Percentiles rank a stretch among this genome's conserved stretches.
Conservation (phyloP, 306 rosid species). For the Albizia julibrissin region DNA sequence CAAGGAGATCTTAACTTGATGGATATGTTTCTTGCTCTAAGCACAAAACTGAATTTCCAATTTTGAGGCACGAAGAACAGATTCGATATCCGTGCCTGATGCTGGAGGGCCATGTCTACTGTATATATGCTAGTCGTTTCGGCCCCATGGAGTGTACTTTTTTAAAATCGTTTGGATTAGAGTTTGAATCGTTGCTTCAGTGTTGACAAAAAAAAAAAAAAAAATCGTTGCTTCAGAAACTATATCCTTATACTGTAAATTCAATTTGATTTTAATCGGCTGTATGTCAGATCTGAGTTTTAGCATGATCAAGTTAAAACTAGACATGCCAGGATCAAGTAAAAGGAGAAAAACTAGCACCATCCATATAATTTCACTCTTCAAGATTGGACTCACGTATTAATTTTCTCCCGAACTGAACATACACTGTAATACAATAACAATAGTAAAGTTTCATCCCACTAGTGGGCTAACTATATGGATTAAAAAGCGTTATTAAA, state of each 20-base stretch:
- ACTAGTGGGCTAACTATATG: too few species aligned
- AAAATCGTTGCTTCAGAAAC: not conserved
- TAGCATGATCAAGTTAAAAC: not conserved
- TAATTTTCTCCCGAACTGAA: not conserved
- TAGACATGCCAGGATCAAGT: not conserved
- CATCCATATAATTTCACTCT: not conserved
- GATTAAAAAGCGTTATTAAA: too few species aligned
- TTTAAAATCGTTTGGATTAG: not conserved
- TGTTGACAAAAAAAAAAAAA: too few species aligned
- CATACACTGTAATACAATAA: too few species aligned
- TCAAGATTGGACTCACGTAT: not conserved
- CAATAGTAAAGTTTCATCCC: too few species aligned
- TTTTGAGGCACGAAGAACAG: constrained; percentile 13
- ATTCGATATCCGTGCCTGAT: not conserved
- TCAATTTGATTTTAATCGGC: not conserved
- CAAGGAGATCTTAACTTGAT: constrained; percentile 3
- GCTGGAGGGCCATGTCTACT: constrained; percentile 10
- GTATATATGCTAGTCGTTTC: constrained; percentile 23
- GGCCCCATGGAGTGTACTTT: constrained; percentile 5
- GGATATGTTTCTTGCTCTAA: not conserved
- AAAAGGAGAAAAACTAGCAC: not conserved
- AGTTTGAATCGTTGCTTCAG: not conserved
- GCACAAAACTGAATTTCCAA: constrained; percentile 2
- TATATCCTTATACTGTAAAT: not conserved
- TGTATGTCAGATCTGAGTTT: not conserved